Evolutionary conservation across 768 basidiomycete species (phyloP).

Genomic region (Mycena belliarum): DNA sequence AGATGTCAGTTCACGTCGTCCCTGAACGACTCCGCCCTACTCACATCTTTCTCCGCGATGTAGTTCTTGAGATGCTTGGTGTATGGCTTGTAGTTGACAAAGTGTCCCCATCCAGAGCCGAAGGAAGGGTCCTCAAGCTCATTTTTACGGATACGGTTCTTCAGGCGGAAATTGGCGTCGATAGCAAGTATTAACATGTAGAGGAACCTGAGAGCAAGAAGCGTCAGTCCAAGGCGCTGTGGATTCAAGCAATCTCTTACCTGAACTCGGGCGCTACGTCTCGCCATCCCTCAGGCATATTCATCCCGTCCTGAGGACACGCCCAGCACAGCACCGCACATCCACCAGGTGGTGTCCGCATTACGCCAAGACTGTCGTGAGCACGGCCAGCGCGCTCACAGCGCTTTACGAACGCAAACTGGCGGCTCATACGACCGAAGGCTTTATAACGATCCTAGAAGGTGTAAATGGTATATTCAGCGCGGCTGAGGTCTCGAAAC

Average conservation of each 20-base stretch:
- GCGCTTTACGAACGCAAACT: constrained; percentile 5
- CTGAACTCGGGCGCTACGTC: background rate
- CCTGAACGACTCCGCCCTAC: too few relatives aligned
- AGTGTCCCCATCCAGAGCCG: constrained; percentile 14
- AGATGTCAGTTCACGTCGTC: background rate
- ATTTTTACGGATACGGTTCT: constrained; percentile 10
- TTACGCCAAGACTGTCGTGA: constrained; percentile 1
- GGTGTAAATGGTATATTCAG: too few relatives aligned
- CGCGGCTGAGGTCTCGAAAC: too few relatives aligned
- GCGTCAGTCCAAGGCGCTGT: background rate
- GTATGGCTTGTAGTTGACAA: constrained; percentile 13
- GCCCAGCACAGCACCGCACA: constrained; percentile 20
- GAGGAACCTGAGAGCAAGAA: constrained; percentile 2
- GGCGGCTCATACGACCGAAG: background rate
- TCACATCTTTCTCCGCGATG: constrained; percentile 15
- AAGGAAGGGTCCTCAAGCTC: constrained; percentile 18
- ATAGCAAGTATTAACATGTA: constrained; percentile 13
- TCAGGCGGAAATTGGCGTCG: constrained; percentile 25
- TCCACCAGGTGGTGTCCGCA: constrained; percentile 6
- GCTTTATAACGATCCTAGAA: constrained; percentile 4
- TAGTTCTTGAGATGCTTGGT: constrained; percentile 2
- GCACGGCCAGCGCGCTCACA: constrained; percentile 14
- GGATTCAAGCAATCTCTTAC: background rate
- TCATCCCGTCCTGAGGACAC: constrained; percentile 16
- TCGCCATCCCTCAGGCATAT: constrained; percentile 20